These are phyloP conservation scores for Bonnemaisonia californica DNA, from an alignment of 31 red algal species.

Conservation along the genomic window DNA sequence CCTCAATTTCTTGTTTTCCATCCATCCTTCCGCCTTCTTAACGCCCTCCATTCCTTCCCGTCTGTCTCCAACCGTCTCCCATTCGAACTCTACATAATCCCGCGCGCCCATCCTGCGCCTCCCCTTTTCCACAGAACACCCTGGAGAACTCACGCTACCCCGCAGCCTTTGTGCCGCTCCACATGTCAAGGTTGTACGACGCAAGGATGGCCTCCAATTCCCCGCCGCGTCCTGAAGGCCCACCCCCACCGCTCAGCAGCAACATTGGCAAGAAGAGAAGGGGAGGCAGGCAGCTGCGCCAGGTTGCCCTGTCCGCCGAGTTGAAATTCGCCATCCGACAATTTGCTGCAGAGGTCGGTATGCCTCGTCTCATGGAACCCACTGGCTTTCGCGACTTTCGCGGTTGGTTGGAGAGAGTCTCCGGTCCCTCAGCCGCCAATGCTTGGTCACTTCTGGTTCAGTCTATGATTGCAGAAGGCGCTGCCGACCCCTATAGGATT, in stretches of 20 bases:
- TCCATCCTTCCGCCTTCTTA: not conserved
- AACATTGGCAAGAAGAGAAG: constrained; percentile 31
- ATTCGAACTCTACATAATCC: constrained; percentile 7
- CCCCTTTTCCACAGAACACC: not conserved
- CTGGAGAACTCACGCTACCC: constrained; percentile 14
- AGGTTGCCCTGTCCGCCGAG: not conserved
- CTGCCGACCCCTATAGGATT: not conserved
- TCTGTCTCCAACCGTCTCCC: too few relatives aligned
- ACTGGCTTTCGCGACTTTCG: not conserved
- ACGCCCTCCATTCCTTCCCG: not conserved
- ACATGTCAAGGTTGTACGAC: constrained; percentile 34
- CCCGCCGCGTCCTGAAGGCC: constrained; percentile 32
- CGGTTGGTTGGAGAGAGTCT: not conserved
- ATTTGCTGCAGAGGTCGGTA: not conserved
- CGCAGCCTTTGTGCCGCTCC: not conserved
- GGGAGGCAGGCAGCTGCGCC: constrained; percentile 1
- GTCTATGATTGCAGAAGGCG: not conserved
- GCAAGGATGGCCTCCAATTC: constrained; percentile 40
- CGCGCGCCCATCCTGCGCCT: not conserved
- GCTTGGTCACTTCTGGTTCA: not conserved
- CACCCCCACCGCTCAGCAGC: constrained; percentile 23
- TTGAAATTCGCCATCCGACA: not conserved
- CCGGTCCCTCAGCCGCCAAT: not conserved
- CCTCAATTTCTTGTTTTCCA: not conserved
- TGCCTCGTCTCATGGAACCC: not conserved